Evolutionary conservation across 192 early-diverging fungal species (phyloP), one percentile per base, ranked within the genome.

Genomic region (Coemansia sp.): DNA sequence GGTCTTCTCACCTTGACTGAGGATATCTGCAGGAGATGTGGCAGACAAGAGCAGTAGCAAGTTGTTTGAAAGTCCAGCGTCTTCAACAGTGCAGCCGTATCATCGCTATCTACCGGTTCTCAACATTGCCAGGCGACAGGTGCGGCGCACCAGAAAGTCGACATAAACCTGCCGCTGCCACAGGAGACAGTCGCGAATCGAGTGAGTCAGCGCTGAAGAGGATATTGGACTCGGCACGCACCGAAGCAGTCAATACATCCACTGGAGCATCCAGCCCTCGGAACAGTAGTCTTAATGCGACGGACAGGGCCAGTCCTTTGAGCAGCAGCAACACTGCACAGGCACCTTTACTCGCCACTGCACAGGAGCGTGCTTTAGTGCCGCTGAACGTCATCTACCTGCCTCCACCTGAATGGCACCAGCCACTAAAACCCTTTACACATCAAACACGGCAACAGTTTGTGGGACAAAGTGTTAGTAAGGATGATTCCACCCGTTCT

Each of bases 381-480:
- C 76, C 76, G 14, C 64, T 79, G 25, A 79, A 60, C 31, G 47
- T 79, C 21, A 79, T 79, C 0, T 79, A 79, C 27, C 19, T 79
- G 56, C 71, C 71, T 27, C 76, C 76, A 26, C 76, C 76, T 3
- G 22, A 58, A 22, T 79, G 76, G 76, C 76, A 79, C 65, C 30
- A 54, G 60, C 76, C 76, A 49, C 47, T 73, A 21, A 26, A 41
- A 26, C 62, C 55, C 7, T 14, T 5, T 16, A 25, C 24, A n/a
- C 47, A n/a, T 21, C 52, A 31, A 34, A 26, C 2, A 44, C 16
- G 4, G 26, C 56, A 7, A 38, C 25, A 38, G 34, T 38, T 38
- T 38, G 3, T 9, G 10, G 34, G 34, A 1, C 8, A 38, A 2
- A 9, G 8, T 12, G 34, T 9, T 38, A 38, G 6, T 9, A 38